Base-by-base conservation (phyloP, 169 alveolate genomes). In the Plasmodium inui region DNA sequence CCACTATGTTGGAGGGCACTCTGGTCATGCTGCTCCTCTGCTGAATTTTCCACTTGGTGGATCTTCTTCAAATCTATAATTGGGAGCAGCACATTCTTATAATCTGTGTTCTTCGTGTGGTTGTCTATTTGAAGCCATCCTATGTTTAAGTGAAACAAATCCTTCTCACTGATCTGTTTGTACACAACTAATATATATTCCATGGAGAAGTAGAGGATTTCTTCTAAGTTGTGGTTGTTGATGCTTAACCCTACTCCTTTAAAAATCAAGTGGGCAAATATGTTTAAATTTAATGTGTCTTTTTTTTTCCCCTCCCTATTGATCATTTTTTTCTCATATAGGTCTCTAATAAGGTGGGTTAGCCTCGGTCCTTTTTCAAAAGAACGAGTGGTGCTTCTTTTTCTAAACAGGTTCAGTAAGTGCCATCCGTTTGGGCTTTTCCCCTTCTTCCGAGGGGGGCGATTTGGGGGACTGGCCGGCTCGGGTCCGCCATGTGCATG, bases 51-150 rank as follows among this genome's bases (percentile, higher is more conserved):
- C n/a, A 26, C 76, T 67, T 67, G 37, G n/a, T 67, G 30, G 6
- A 17, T 67, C 76, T 67, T 84, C 70, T 84, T 71, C 81, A 76
- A 22, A 86, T 81, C 94, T 32, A 82, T 67, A 34, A 91, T 91
- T 82, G 95, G 95, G 28, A 91, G 17, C 19, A 91, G 30, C 1
- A 91, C 95, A 81, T 91, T 91, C 76, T 82, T 67, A 71, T 91
- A 91, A 74, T 91, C 91, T 1, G 82, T 82, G 46, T 91, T 91
- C 76, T 91, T 91, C 14, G 95, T 91, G 17, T 91, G 95, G 44
- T 91, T 91, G 28, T 91, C 95, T 50, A 91, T 91, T 91, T 91
- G 95, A 26, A 91, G 46, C 95, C 95, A 91, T 50, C 92, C 92
- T 46, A 91, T 44, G 41, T 91, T 91, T 50, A 91, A 26, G 74